A percentile compares a stretch with the other conserved stretches of the same genome.
These are phyloP conservation scores for Musa balbisiana DNA, from an alignment of 202 grass and related monocot species.

Conservation along the genomic window DNA sequence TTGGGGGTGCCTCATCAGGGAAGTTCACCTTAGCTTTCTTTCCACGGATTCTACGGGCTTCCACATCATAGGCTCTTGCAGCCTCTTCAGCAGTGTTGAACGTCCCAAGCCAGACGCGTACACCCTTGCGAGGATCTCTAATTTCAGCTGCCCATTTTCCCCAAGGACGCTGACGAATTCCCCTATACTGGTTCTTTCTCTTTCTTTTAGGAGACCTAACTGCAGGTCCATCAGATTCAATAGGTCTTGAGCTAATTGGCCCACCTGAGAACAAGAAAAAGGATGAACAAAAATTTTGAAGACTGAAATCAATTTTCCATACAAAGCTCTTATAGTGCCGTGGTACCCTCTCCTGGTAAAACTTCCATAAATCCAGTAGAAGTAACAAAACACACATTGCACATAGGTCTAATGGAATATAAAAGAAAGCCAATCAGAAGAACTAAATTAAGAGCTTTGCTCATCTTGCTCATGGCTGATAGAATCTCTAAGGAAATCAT, in stretches of 20 bases:
- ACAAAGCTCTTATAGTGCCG: too few species aligned
- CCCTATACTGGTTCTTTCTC: conserved; percentile 67
- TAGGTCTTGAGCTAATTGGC: conserved; percentile 20
- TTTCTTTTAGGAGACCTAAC: conserved; percentile 27
- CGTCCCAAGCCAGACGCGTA: conserved; percentile 79
- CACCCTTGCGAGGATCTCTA: conserved; percentile 69
- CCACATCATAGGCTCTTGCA: conserved; percentile 71
- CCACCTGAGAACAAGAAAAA: conserved; percentile 24
- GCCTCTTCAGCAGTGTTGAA: conserved; percentile 76
- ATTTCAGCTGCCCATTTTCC: conserved; percentile 92
- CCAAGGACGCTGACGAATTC: conserved; percentile 76
- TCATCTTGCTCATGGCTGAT: too few species aligned
- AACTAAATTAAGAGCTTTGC: too few species aligned
- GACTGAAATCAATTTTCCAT: not conserved
- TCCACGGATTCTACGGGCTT: conserved; percentile 70
- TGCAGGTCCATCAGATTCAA: conserved; percentile 35
- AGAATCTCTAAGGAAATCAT: too few species aligned
- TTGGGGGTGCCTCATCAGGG: conserved; percentile 28
- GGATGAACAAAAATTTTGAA: not conserved
- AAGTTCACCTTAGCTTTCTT: conserved; percentile 82
- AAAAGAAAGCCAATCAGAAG: too few species aligned
- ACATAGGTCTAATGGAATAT: not conserved
- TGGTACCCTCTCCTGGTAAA: too few species aligned
- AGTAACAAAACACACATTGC: too few species aligned
- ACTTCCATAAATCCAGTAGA: too few species aligned